These are phyloP conservation scores for Candida glucosophila DNA, from an alignment of 1,139 yeast species.

Conservation along the genomic window DNA sequence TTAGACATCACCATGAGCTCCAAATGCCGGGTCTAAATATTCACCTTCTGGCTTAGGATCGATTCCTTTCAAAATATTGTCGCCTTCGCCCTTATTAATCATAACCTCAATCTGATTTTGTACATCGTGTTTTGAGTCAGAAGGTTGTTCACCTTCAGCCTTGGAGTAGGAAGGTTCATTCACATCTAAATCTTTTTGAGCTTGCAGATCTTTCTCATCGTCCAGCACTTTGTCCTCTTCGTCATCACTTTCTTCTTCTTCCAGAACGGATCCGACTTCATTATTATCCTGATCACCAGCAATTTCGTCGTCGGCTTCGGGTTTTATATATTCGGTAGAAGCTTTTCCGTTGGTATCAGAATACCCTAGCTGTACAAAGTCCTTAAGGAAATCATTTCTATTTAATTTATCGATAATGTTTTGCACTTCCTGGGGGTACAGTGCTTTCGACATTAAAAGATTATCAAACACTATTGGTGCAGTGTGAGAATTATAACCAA, in stretches of 20 bases:
- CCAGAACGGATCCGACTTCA: conserved; percentile 10
- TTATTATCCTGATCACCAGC: conserved; percentile 8
- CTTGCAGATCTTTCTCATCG: conserved; percentile 9
- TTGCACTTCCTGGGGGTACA: conserved; percentile 14
- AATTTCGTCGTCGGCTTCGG: conserved; percentile 5
- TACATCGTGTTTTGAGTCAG: no score
- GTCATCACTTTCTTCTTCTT: conserved; percentile 8
- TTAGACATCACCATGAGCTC: no score
- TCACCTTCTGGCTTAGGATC: conserved; percentile 2
- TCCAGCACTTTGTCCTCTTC: conserved; percentile 12
- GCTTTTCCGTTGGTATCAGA: no score
- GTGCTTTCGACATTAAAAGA: conserved; percentile 11
- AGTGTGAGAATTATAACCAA: conserved; percentile 17
- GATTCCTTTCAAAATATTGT: no score
- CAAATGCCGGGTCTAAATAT: conserved; percentile 11
- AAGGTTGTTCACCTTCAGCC: no score
- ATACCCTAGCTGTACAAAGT: no score
- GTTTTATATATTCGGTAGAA: no score
- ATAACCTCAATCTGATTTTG: no score
- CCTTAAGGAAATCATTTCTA: conserved; percentile 23
- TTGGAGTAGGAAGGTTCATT: no score
- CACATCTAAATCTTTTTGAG: conserved; percentile 11
- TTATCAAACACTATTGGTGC: conserved; percentile 21
- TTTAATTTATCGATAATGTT: conserved; percentile 12
- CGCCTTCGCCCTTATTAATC: no score